Evolutionary conservation across 805 yeast genomes (phyloP).

Genomic region (Starmerella riodocensis): DNA sequence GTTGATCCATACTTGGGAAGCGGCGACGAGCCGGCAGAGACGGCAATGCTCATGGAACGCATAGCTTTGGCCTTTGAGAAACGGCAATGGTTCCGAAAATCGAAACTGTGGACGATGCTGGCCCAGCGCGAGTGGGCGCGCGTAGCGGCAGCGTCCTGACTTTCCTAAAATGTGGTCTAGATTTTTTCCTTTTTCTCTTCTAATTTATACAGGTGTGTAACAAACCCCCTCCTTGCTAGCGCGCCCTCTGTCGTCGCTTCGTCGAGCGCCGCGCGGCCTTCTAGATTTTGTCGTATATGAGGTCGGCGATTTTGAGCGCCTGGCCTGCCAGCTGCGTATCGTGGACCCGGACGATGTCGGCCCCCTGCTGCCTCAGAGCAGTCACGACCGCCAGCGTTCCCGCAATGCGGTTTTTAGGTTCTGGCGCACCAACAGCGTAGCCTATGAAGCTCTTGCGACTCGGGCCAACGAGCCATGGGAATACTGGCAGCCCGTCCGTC

Average conservation of each 20-base stretch:
- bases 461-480: constrained; percentile 73
- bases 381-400: constrained; percentile 69
- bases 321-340: constrained; percentile 52
- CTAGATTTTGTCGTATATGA: constrained; percentile 52
- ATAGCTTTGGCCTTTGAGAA: constrained; percentile 39
- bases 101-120: constrained; percentile 52
- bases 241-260: too few species aligned
- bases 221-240: too few species aligned
- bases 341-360: constrained; percentile 81
- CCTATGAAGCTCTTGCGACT: constrained; percentile 84
- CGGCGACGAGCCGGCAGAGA: constrained; percentile 28
- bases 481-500: constrained; percentile 24
- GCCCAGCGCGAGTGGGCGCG: constrained; percentile 14
- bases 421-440: constrained; percentile 43
- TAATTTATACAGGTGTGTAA: too few species aligned
- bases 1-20: constrained; percentile 23
- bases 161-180: not conserved
- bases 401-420: constrained; percentile 48
- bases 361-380: constrained; percentile 57
- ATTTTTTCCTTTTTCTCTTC: too few species aligned
- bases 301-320: constrained; percentile 54
- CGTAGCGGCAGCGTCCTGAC: too few species aligned
- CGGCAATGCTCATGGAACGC: constrained; percentile 41
- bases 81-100: constrained; percentile 44
- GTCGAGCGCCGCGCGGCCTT: too few species aligned